Base-by-base conservation (phyloP, 441 rosid genomes). In the Gossypium aridum region DNA sequence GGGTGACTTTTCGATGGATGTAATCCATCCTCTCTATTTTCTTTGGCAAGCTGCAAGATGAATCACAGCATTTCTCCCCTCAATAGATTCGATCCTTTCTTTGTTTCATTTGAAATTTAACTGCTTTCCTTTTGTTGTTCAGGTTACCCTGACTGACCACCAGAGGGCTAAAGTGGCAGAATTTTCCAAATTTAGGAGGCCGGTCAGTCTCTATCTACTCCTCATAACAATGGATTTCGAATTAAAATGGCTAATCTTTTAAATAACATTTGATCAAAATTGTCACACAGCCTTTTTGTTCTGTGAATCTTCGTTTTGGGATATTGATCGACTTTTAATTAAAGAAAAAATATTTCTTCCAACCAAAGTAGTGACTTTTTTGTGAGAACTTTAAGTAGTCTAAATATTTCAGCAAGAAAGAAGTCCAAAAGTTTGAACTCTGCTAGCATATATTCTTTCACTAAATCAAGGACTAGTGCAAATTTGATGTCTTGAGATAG, bases 121-220 rank as follows among this genome's bases (percentile, higher is more conserved):
- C 68, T 70, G 8, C 0, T 71, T 68, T 16, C 25, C 14, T 59
- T 57, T 74, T 51, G 16, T n/a, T 26, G 31, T 80, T 63, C 77
- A 90, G 94, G 92, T 74, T 64, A 71, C 28, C 94, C 92, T n/a
- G 91, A 89, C 77, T n/a, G 90, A 90, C 77, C 87, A 81, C 76
- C 89, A 85, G 72, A 85, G 82, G 81, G 91, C 90, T 74, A 90
- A 87, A 84, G 84, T 85, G 45, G 81, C 91, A 31, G 92, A 90
- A 70, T 43, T 87, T 16, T 88, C 94, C 70, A 90, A 90, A 73
- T 90, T 88, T n/a, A 90, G 92, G 1, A 80, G 92, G 57, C 91
- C 90, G 7, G 92, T 90, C 74, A 88, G 94, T 83, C 70, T 14
- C 31, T 26, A 16, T 61, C 51, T 64, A n/a, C 62, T 76, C 34